phyloP scores from a whole-genome alignment of 2,329 filamentous ascomycete genomes.

The Cephalotrichum gorgonifer region DNA sequence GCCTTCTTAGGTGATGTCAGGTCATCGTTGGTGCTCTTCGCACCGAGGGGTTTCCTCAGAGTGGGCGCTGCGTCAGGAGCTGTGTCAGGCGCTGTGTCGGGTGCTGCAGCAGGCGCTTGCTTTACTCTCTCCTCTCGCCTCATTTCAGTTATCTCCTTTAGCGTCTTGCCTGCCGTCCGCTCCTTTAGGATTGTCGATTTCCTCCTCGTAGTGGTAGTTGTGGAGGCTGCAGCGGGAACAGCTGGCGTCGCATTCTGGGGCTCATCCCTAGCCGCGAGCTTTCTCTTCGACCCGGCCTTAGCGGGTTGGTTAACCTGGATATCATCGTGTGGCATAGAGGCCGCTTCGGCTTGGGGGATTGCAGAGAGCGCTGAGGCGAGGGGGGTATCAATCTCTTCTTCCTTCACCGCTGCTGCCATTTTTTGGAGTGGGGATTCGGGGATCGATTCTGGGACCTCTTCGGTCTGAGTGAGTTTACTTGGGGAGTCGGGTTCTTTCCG shows the following conservation, averaged over 20 bases:
- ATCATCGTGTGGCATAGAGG: not conserved
- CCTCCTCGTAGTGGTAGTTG: not conserved
- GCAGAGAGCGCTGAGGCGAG: not conserved
- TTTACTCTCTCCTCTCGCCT: conserved; percentile 22
- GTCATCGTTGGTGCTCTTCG: conserved; percentile 51
- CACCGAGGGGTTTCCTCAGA: conserved; percentile 36
- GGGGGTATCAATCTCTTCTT: conserved; percentile 4
- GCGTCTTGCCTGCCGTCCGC: conserved; percentile 27
- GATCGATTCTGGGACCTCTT: not conserved
- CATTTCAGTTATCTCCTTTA: conserved; percentile 33
- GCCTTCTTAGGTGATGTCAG: conserved; percentile 48
- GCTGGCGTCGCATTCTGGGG: conserved; percentile 21
- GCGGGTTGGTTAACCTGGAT: conserved; percentile 9
- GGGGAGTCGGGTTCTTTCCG: not conserved
- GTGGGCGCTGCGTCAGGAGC: conserved; percentile 14
- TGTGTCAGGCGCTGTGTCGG: conserved; percentile 9
- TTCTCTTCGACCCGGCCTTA: conserved; percentile 47
- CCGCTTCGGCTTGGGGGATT: not conserved
- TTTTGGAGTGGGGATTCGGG: conserved; percentile 1
- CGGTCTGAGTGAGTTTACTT: not conserved
- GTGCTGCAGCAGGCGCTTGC: not conserved
- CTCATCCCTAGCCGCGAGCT: conserved; percentile 45
- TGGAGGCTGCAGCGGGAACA: not conserved
- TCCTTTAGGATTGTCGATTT: conserved; percentile 3
- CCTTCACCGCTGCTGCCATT: not conserved